Percentiles rank a stretch among this genome's conserved stretches.
These are phyloP conservation scores for Tulasnella sp. DNA, from an alignment of 768 basidiomycete species.

Conservation along the genomic window DNA sequence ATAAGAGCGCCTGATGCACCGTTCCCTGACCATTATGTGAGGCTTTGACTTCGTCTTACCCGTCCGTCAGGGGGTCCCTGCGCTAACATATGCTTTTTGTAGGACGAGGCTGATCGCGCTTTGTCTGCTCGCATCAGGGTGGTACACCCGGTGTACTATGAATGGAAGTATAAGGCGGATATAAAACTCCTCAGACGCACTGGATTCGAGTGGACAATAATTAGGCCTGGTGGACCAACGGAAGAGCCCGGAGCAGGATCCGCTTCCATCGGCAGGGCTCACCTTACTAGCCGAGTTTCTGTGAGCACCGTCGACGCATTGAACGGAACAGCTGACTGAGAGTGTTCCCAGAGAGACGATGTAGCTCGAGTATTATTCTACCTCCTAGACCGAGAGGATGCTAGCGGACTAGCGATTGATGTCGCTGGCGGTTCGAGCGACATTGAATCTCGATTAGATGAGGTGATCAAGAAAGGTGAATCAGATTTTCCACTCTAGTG, in stretches of 20 bases:
- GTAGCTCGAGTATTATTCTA: constrained; percentile 50
- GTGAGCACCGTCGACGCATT: constrained; percentile 38
- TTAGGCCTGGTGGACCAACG: constrained; percentile 55
- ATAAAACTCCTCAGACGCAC: constrained; percentile 45
- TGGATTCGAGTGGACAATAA: constrained; percentile 60
- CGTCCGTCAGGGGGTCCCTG: too few species aligned
- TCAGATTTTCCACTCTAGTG: constrained; percentile 37
- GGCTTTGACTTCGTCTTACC: constrained; percentile 23
- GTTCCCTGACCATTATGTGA: constrained; percentile 52
- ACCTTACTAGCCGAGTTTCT: constrained; percentile 45
- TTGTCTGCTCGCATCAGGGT: constrained; percentile 43
- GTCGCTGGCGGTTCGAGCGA: constrained; percentile 51
- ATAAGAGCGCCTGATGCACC: constrained; percentile 46
- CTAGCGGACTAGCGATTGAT: constrained; percentile 56
- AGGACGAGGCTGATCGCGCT: constrained; percentile 49
- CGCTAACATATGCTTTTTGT: background rate
- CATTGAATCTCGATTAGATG: constrained; percentile 48
- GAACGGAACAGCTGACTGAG: background rate
- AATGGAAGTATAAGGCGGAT: constrained; percentile 46
- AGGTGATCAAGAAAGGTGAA: constrained; percentile 49
- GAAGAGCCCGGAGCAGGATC: constrained; percentile 51
- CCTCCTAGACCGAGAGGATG: constrained; percentile 49
- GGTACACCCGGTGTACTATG: constrained; percentile 43
- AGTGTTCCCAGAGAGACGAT: constrained; percentile 48
- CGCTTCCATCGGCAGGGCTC: constrained; percentile 52